Conservation (phyloP, 345 rosid genomes). For the Ceriops zippeliana region DNA sequence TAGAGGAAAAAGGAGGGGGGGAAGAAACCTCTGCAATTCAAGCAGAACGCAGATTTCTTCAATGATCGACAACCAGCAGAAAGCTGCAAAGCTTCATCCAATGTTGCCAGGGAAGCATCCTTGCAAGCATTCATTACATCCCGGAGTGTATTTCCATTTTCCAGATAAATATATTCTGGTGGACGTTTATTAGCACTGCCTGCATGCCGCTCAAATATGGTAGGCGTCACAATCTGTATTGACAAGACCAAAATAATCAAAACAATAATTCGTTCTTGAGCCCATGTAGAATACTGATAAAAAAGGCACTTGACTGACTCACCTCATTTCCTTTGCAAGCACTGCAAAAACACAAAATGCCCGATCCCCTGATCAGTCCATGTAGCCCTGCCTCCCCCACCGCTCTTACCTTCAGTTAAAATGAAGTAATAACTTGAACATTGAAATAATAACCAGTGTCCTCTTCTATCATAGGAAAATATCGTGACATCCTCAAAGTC, state of each 20-base stretch:
- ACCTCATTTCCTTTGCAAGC: slow-evolving; percentile 61
- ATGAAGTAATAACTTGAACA: not conserved
- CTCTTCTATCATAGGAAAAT: not conserved
- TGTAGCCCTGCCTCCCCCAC: slow-evolving; percentile 44
- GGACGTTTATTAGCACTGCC: slow-evolving; percentile 80
- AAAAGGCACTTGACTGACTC: slow-evolving; percentile 28
- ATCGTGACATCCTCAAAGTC: not conserved
- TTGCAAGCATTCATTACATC: slow-evolving; percentile 75
- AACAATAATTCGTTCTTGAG: not conserved
- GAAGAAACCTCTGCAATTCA: slow-evolving; percentile 79
- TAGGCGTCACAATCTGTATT: slow-evolving; percentile 57
- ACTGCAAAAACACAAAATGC: slow-evolving; percentile 68
- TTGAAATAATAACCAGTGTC: not conserved
- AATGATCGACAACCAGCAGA: slow-evolving; percentile 46
- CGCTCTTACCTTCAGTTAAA: slow-evolving; percentile 37
- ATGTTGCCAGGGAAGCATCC: slow-evolving; percentile 49
- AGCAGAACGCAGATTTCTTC: slow-evolving; percentile 56
- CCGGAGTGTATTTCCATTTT: slow-evolving; percentile 74
- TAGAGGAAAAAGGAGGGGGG: not conserved
- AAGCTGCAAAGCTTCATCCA: slow-evolving; percentile 53
- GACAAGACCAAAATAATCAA: not conserved
- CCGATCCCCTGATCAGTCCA: slow-evolving; percentile 63
- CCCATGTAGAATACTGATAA: not conserved
- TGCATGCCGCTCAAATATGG: slow-evolving; percentile 73
- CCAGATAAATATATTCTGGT: slow-evolving; percentile 68